Conservation (phyloP, 768 basidiomycete genomes). For the Paxillus rubicundulus region DNA sequence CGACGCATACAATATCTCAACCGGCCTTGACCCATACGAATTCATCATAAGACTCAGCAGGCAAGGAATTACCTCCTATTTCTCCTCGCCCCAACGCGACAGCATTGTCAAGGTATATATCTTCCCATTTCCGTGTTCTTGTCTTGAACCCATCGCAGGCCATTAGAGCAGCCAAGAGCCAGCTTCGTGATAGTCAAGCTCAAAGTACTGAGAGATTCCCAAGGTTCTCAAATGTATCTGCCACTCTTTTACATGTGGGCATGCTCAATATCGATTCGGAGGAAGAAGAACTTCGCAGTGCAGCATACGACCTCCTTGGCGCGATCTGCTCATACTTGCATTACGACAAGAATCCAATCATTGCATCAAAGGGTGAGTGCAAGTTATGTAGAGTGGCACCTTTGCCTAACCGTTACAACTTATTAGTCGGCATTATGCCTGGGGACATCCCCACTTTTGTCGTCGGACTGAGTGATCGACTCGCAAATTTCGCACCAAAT, state of each 20-base stretch:
- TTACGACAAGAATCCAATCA: constrained; percentile 68
- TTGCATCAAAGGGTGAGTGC: constrained; percentile 63
- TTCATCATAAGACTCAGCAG: constrained; percentile 76
- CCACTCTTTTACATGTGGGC: constrained; percentile 83
- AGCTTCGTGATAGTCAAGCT: constrained; percentile 53
- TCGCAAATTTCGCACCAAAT: constrained; percentile 73
- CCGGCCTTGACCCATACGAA: constrained; percentile 71
- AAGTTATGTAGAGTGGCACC: background rate
- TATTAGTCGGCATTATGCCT: constrained; percentile 65
- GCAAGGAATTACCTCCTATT: constrained; percentile 72
- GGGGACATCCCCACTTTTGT: constrained; percentile 64
- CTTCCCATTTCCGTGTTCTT: background rate
- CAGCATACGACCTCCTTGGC: constrained; percentile 77
- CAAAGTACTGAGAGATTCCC: constrained; percentile 63
- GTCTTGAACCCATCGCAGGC: constrained; percentile 39
- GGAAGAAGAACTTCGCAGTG: constrained; percentile 74
- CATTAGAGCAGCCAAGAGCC: constrained; percentile 73
- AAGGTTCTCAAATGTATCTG: constrained; percentile 80
- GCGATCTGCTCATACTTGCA: constrained; percentile 76
- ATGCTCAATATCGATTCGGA: constrained; percentile 72
- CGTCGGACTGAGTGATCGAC: constrained; percentile 62
- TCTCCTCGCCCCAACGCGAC: constrained; percentile 69
- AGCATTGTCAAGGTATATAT: constrained; percentile 64
- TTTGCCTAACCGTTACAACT: constrained; percentile 4
- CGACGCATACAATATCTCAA: constrained; percentile 81